Conservation (phyloP, 345 rosid genomes). For the Chamaenerion angustifolium region DNA sequence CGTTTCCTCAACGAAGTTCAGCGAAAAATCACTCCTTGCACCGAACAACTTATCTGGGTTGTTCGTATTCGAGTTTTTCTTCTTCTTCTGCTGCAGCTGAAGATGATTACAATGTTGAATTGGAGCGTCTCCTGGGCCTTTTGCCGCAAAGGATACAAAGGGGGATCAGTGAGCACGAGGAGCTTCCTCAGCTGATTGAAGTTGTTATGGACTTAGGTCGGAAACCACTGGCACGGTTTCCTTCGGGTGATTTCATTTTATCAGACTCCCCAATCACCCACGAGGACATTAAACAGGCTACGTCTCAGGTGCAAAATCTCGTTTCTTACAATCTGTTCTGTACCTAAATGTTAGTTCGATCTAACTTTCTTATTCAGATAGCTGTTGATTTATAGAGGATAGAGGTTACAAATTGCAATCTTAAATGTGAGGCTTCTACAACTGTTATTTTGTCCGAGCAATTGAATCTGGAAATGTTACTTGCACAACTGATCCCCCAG, state of each 20-base stretch:
- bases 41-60: too few species aligned
- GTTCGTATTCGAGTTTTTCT: too few species aligned
- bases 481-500: too few species aligned
- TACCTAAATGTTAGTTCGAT: neutral
- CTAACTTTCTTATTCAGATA: too few species aligned
- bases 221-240: slow-evolving; percentile 71
- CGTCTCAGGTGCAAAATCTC: slow-evolving; percentile 37
- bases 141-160: slow-evolving; percentile 54
- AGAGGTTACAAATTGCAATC: too few species aligned
- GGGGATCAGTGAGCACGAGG: slow-evolving; percentile 44
- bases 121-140: slow-evolving; percentile 55
- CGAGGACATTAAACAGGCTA: slow-evolving; percentile 49
- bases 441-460: too few species aligned
- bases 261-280: slow-evolving; percentile 44
- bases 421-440: too few species aligned
- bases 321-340: too few species aligned
- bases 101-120: slow-evolving; percentile 32
- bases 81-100: slow-evolving; percentile 1
- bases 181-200: slow-evolving; percentile 48
- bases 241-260: slow-evolving; percentile 71
- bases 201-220: slow-evolving; percentile 89
- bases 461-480: too few species aligned
- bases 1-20: neutral
- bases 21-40: too few species aligned
- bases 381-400: too few species aligned